A percentile compares a stretch with the other conserved stretches of the same genome.
These are phyloP conservation scores for Gastrodia elata DNA, from an alignment of 106 monocot genomes.

Conservation along the genomic window DNA sequence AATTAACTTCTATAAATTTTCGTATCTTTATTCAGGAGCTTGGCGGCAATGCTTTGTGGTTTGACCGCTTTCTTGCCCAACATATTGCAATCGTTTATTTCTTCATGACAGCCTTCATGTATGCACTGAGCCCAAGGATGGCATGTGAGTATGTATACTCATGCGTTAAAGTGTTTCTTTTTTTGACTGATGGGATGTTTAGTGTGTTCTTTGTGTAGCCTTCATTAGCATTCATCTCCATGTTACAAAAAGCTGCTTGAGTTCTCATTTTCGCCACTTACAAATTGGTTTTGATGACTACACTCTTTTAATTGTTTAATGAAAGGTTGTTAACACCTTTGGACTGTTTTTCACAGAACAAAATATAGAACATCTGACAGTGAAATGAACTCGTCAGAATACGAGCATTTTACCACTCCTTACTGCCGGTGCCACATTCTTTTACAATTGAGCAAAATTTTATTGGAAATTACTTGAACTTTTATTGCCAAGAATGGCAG, in stretches of 20 bases:
- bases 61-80: conserved; percentile 88
- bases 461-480: background rate
- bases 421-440: background rate
- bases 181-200: background rate
- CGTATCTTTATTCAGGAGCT: conserved; percentile 53
- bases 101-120: conserved; percentile 91
- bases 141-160: conserved; percentile 76
- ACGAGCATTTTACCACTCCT: background rate
- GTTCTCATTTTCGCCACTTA: background rate
- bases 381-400: background rate
- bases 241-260: background rate
- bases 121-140: conserved; percentile 93
- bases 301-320: background rate
- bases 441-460: background rate
- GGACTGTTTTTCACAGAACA: background rate
- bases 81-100: conserved; percentile 79
- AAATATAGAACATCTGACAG: background rate
- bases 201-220: background rate
- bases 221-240: background rate
- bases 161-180: background rate
- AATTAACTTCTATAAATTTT: background rate
- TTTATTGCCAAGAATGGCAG: too few relatives aligned
- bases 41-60: conserved; percentile 79
- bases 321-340: background rate
- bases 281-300: background rate